Conservation (phyloP, 768 basidiomycete species). For the Rhodotorula babjevae region DNA sequence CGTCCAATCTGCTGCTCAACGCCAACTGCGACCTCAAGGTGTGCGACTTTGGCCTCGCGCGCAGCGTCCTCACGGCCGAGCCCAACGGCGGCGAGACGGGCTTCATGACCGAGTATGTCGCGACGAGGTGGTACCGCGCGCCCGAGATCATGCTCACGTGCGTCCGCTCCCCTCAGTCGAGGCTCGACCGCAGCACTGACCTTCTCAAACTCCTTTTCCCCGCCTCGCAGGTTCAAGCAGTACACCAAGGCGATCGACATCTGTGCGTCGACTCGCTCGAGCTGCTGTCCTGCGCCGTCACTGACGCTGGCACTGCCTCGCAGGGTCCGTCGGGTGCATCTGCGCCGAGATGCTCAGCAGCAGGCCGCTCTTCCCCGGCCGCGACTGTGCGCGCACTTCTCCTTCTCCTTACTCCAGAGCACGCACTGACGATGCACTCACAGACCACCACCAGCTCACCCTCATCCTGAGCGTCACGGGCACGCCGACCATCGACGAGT, state of each 20-base stretch:
- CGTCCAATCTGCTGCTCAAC: constrained; percentile 89
- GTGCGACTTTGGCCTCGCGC: constrained; percentile 75
- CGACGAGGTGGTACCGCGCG: constrained; percentile 70
- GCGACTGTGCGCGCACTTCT: constrained; percentile 56
- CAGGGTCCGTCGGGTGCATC: constrained; percentile 70
- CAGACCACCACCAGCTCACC: constrained; percentile 82
- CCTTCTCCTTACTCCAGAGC: not conserved
- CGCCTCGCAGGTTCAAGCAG: constrained; percentile 48
- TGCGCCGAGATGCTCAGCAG: constrained; percentile 87
- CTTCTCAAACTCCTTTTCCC: not conserved
- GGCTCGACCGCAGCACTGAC: not conserved
- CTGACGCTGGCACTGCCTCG: constrained; percentile 12
- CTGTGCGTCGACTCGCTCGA: constrained; percentile 37
- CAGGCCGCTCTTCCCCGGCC: constrained; percentile 90
- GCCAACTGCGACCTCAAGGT: constrained; percentile 50
- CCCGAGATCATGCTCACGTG: constrained; percentile 54
- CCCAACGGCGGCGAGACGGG: constrained; percentile 46
- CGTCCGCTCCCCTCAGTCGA: constrained; percentile 5
- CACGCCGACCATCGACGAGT: constrained; percentile 65
- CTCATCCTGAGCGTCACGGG: constrained; percentile 93
- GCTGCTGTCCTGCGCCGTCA: no score
- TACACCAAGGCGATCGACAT: constrained; percentile 55
- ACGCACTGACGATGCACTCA: not conserved
- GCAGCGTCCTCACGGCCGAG: constrained; percentile 48
- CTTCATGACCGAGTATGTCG: constrained; percentile 64